Base-by-base conservation (phyloP, 2,329 filamentous ascomycete species). In the Talaromyces verruculosus region DNA sequence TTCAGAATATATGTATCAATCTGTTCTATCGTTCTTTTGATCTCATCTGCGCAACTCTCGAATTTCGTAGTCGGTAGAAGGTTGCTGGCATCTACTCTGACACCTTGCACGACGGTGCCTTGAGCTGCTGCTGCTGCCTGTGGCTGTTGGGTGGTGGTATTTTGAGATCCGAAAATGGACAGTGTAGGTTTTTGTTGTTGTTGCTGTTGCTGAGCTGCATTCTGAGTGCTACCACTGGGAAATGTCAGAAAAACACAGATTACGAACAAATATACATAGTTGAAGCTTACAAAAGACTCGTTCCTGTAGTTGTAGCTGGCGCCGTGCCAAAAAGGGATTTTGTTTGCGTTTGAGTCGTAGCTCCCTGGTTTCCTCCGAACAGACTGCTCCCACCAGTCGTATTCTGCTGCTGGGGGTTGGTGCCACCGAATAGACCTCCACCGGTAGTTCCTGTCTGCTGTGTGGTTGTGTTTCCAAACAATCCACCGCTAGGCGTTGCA, bases 21-120 rank as follows among this genome's bases (percentile, higher is more conserved):
- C 10, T 84, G 80, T 68, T 91, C 87, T 68, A 99, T 91, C 70
- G 92, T 82, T 68, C 88, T 87, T 74, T 96, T 92, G 17, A 97
- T 83, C 35, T 91, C 88, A 70, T 94, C 90, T 67, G 91, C 88
- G 33, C 97, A 88, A 77, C 97, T 94, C 75, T 93, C 92, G 82
- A 95, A 97, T 68, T 95, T 91, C 3, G 93, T 97, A 0, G 93
- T 96, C 17, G 91, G 90, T 62, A 92, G 88, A 67, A 98, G 83
- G 74, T 91, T 91, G 71, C 87, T 87, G 62, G 91, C 80, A 77
- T 95, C 91, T 72, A 96, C 91, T 72, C 91, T 89, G 19, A 92
- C 90, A 19, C 90, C 91, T 0, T 89, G 88, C 17, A 89, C 84
- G 15, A 80, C 76, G 2, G 74, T 76, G 3, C 70, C 71, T 8